Evolutionary conservation across 2,329 filamentous ascomycete species (phyloP).

Genomic region (Capronia epimyces): DNA sequence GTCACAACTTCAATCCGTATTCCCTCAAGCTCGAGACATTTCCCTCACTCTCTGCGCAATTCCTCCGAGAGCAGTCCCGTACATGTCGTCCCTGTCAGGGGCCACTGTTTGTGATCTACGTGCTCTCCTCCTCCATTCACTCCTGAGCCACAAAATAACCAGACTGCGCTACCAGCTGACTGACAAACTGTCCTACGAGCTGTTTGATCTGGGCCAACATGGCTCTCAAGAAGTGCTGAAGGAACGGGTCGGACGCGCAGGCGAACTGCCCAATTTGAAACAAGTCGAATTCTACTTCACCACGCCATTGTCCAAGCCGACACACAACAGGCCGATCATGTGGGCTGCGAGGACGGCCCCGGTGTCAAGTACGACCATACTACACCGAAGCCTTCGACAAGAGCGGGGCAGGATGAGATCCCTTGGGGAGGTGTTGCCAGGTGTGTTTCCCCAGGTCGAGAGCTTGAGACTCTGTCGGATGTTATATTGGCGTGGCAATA

Average conservation of each 20-base stretch:
- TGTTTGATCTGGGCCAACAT: slow-evolving; percentile 1
- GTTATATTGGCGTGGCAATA: neutral
- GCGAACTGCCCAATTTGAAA: slow-evolving; percentile 2
- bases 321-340: slow-evolving; percentile 1
- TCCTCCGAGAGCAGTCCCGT: neutral
- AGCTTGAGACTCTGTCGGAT: slow-evolving; percentile 1
- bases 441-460: neutral
- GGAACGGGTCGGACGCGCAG: neutral
- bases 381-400: neutral
- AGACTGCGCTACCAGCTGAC: neutral
- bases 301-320: slow-evolving; percentile 1
- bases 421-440: neutral
- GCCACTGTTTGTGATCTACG: neutral
- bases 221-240: neutral
- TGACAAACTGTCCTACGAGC: neutral
- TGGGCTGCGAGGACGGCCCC: neutral
- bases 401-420: neutral
- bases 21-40: slow-evolving; percentile 1
- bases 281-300: slow-evolving; percentile 3
- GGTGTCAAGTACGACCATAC: neutral
- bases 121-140: slow-evolving; percentile 2
- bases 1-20: neutral
- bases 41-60: neutral
- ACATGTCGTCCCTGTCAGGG: neutral
- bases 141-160: slow-evolving; percentile 1